Evolutionary conservation across 768 basidiomycete genomes (phyloP).

Genomic region (Russula griseocarnosa): DNA sequence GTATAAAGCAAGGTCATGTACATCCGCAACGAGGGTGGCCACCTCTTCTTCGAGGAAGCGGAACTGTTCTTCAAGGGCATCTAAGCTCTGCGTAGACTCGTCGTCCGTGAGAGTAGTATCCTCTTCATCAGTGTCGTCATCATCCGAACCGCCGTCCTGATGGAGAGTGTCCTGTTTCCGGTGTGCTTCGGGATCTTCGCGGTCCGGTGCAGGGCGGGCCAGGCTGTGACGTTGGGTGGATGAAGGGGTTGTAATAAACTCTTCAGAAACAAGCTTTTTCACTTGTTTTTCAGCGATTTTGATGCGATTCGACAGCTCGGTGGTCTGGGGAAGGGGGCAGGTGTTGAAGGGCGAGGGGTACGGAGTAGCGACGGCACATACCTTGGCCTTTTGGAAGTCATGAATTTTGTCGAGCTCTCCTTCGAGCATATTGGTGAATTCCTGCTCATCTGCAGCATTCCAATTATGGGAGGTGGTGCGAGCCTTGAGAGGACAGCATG

Average conservation of each 20-base stretch:
- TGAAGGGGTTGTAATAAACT: conserved; percentile 33
- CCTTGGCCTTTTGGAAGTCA: conserved; percentile 89
- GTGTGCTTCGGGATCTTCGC: conserved; percentile 27
- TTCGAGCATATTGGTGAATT: conserved; percentile 76
- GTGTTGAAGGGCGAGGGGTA: neutral
- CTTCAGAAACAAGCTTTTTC: conserved; percentile 65
- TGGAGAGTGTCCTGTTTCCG: conserved; percentile 46
- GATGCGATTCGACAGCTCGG: conserved; percentile 79
- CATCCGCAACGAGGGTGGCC: conserved; percentile 88
- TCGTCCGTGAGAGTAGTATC: conserved; percentile 42
- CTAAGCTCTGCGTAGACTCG: conserved; percentile 53
- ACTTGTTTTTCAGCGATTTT: conserved; percentile 79
- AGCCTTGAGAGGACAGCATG: conserved; percentile 33
- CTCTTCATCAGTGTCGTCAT: conserved; percentile 50
- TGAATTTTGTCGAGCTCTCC: conserved; percentile 91
- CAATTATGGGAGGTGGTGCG: conserved; percentile 58
- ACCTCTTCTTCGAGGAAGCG: conserved; percentile 89
- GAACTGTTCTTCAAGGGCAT: conserved; percentile 82
- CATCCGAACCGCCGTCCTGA: conserved; percentile 64
- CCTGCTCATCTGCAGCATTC: conserved; percentile 73
- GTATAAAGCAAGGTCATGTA: conserved; percentile 86
- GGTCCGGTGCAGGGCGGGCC: conserved; percentile 27
- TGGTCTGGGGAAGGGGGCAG: conserved; percentile 48
- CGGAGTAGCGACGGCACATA: conserved; percentile 32
- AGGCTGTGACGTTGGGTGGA: conserved; percentile 12